A percentile compares a stretch with the other conserved stretches of the same genome.
Evolutionary conservation across 306 rosid species (phyloP).

Genomic region (Dryas octopetala): DNA sequence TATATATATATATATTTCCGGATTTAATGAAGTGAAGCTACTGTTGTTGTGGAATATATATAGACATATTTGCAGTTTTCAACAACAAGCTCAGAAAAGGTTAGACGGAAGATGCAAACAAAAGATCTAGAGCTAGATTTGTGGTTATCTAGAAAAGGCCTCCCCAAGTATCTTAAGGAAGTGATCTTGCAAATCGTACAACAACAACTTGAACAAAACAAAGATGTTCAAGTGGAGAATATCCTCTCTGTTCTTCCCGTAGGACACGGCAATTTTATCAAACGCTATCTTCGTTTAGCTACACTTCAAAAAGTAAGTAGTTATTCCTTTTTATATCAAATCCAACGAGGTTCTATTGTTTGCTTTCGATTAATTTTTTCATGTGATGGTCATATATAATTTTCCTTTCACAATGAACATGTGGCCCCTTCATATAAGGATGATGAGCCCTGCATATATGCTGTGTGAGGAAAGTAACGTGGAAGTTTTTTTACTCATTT

Average conservation of each 20-base stretch:
- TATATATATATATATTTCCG: too few relatives aligned
- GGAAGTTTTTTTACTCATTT: too few relatives aligned
- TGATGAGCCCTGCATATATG: too few relatives aligned
- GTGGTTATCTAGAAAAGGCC: slow-evolving; percentile 2
- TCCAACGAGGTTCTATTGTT: too few relatives aligned
- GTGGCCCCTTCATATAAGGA: too few relatives aligned
- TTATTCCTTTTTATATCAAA: not conserved
- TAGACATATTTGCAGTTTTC: slow-evolving; percentile 6
- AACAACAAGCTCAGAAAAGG: slow-evolving; percentile 1
- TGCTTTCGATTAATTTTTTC: too few relatives aligned
- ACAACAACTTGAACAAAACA: slow-evolving; percentile 1
- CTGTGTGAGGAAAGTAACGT: too few relatives aligned
- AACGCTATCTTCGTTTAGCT: not conserved
- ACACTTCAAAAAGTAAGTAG: slow-evolving; percentile 2
- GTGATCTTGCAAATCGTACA: not conserved
- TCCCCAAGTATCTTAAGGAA: not conserved
- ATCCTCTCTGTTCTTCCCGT: slow-evolving; percentile 1
- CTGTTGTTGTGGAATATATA: not conserved
- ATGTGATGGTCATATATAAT: too few relatives aligned
- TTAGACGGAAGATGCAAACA: slow-evolving; percentile 5
- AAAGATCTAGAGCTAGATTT: not conserved
- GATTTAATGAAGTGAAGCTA: not conserved
- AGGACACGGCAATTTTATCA: not conserved
- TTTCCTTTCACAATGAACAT: too few relatives aligned
- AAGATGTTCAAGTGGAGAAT: not conserved